A percentile compares a stretch with the other conserved stretches of the same genome.
phyloP scores from a whole-genome alignment of 2,329 filamentous ascomycete genomes.

The Dryadomyces quercivorus region DNA sequence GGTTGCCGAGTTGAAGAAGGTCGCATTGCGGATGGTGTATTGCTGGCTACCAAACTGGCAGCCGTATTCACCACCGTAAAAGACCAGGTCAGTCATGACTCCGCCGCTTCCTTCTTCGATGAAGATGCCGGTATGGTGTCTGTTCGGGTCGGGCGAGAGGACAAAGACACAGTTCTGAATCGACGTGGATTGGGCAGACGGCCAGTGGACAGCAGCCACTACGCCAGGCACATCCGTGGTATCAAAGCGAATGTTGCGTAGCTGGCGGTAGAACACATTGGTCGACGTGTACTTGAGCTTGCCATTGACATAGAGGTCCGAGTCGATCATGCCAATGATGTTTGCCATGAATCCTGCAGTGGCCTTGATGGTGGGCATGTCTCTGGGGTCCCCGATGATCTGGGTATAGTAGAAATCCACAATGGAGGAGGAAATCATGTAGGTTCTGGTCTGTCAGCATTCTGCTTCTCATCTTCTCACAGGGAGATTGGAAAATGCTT shows the following conservation, averaged over 20 bases:
- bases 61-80: conserved; percentile 56
- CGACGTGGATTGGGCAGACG: conserved; percentile 51
- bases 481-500: not conserved
- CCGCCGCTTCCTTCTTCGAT: conserved; percentile 55
- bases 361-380: conserved; percentile 15
- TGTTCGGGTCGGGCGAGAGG: conserved; percentile 31
- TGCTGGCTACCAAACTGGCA: conserved; percentile 51
- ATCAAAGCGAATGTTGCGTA: conserved; percentile 15
- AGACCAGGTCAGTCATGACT: conserved; percentile 55
- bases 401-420: conserved; percentile 15
- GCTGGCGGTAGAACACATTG: conserved; percentile 32
- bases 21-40: conserved; percentile 58
- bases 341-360: conserved; percentile 29
- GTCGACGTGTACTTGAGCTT: conserved; percentile 37
- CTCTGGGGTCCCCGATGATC: conserved; percentile 12
- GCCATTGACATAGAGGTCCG: conserved; percentile 30
- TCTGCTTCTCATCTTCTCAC: too few relatives aligned
- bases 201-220: conserved; percentile 44
- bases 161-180: conserved; percentile 47
- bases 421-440: conserved; percentile 14
- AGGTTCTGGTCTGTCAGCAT: conserved; percentile 10
- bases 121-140: conserved; percentile 44
- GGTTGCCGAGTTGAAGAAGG: conserved; percentile 51
- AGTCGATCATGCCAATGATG: conserved; percentile 34
- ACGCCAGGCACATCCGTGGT: conserved; percentile 11